A percentile compares a stretch with the other conserved stretches of the same genome.
phyloP scores from a whole-genome alignment of 2,329 filamentous ascomycete genomes.

The Juglanconis juglandina region DNA sequence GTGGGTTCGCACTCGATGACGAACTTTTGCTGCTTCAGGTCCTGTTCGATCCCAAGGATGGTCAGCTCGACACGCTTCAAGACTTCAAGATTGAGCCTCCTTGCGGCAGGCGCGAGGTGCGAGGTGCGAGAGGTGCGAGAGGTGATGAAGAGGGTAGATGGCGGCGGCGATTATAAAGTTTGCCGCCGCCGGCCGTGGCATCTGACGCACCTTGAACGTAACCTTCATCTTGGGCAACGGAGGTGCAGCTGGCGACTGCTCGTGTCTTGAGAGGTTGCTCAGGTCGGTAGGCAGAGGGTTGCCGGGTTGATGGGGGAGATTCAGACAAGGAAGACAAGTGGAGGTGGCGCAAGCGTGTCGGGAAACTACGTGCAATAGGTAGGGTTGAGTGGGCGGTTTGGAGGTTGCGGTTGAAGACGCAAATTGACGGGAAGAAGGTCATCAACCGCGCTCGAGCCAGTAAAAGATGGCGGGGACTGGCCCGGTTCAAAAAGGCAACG shows the following conservation, averaged over 20 bases:
- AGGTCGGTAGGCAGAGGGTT: not conserved
- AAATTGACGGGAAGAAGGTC: not conserved
- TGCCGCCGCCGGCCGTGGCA: not conserved
- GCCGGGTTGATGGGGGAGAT: not conserved
- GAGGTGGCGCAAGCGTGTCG: not conserved
- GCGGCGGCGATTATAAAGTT: not conserved
- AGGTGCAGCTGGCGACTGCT: constrained; percentile 31
- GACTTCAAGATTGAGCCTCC: not conserved
- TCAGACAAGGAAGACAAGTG: not conserved
- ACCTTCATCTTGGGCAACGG: constrained; percentile 60
- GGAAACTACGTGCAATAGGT: not conserved
- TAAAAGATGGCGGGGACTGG: not conserved
- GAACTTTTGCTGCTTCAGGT: constrained; percentile 99
- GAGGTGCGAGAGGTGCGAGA: not conserved
- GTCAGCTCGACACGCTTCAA: constrained; percentile 15
- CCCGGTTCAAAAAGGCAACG: not conserved
- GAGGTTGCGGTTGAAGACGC: constrained; percentile 3
- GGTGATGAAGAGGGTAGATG: not conserved
- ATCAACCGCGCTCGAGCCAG: not conserved
- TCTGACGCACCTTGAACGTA: constrained; percentile 57
- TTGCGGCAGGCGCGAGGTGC: not conserved
- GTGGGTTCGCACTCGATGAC: constrained; percentile 89
- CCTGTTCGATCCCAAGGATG: constrained; percentile 50
- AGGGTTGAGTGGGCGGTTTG: constrained; percentile 9
- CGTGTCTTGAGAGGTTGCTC: not conserved